Evolutionary conservation across 2,329 filamentous ascomycete species (phyloP), one percentile per base, ranked within the genome.

Genomic region (Neophaeococcomyces aloes): DNA sequence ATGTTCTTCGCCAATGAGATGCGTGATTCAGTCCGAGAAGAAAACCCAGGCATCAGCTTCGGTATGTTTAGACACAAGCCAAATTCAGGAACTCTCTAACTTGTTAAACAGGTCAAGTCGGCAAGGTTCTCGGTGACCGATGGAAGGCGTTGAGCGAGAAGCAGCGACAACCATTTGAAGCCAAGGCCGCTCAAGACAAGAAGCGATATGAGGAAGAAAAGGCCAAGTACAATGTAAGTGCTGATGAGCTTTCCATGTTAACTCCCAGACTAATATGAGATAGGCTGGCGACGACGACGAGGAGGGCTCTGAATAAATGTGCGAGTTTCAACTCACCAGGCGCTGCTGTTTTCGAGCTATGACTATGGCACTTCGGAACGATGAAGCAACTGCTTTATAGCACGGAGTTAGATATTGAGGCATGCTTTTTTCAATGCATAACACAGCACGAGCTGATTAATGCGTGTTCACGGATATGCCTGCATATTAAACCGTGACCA

Each of bases 1-100:
- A 98, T 98, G 91, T 96, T 96, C 83, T 98, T 96, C 67, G 91
- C 91, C 79, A 96, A 96, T 64, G 91, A 96, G 71, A 86, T 95
- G 72, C 88, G 91, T 59, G 89, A 96, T 65, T 94, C 91, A 67
- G 91, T 98, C 58, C 86, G 91, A 59, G 87, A 94, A 65, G 89
- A 96, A 70, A 96, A 96, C 77, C 89, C 89, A 30, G 89, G 88
- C 59, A 94, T 96, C 71, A 83, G 83, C 57, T 98, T 98, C 70
- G 91, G 86, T 82, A 76, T 57, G 76, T 63, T n/a, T 27, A 21
- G 15, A 4, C 17, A 10, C 27, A 14, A 25, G n/a, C 25, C n/a
- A n/a, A 13, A 21, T 21, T n/a, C 27, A 17, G 36, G 39, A 14
- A n/a, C 17, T 14, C 7, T 14, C 31, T 33, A n/a, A 33, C 17